Percentiles rank a stretch among this genome's conserved stretches.
These are phyloP conservation scores for Malassezia nana DNA, from an alignment of 1,284 basidiomycete genomes.

Conservation along the genomic window DNA sequence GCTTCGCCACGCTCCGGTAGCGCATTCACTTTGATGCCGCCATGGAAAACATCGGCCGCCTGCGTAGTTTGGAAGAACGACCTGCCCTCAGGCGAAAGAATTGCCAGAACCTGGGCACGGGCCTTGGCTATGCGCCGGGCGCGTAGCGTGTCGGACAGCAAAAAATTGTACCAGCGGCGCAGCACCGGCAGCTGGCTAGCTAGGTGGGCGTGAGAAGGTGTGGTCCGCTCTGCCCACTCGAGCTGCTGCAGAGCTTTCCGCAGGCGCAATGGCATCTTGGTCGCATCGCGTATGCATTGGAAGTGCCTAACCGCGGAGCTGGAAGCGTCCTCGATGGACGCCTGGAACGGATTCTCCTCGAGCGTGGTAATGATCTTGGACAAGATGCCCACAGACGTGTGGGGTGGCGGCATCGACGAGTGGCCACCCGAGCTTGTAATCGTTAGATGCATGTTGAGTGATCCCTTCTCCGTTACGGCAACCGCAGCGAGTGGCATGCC, in stretches of 20 bases:
- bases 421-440: constrained; percentile 57
- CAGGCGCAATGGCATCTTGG: constrained; percentile 51
- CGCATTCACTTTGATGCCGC: constrained; percentile 62
- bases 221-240: constrained; percentile 40
- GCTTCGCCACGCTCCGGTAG: constrained; percentile 57
- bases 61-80: constrained; percentile 59
- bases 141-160: no score
- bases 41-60: constrained; percentile 60
- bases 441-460: constrained; percentile 47
- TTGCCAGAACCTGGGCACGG: neutral
- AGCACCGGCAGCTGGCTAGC: neutral
- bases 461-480: constrained; percentile 60
- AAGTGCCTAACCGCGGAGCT: constrained; percentile 51
- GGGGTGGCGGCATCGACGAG: constrained; percentile 57
- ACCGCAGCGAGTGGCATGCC: constrained; percentile 48
- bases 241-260: constrained; percentile 51
- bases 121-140: no score
- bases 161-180: constrained; percentile 1
- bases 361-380: constrained; percentile 55
- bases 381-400: constrained; percentile 58
- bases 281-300: constrained; percentile 54
- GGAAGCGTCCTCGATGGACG: constrained; percentile 41
- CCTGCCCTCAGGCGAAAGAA: constrained; percentile 22
- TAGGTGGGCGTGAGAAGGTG: neutral
- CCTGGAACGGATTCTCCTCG: constrained; percentile 54